Base-by-base conservation (phyloP, 495 filamentous ascomycete genomes). In the Talaromyces trachyspermus region DNA sequence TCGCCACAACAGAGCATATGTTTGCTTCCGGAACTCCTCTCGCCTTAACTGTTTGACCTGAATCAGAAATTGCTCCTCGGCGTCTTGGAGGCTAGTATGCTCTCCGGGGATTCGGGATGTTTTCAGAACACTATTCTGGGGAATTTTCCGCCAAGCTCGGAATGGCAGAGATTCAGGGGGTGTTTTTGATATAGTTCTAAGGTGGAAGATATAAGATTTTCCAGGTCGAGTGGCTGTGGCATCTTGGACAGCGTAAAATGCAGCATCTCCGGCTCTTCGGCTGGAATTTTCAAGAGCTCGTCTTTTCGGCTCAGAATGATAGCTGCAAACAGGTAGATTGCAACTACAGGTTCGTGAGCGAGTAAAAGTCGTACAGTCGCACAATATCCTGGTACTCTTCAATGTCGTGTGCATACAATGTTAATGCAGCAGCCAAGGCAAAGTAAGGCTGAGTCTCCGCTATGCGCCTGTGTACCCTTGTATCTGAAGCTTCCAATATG, bases 391-490 rank as follows among this genome's bases (percentile, higher is more conserved):
- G 80, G 61, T 94, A 95, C 38, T 84, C 85, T 62, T 91, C 80
- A 48, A 98, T 89, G 58, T 95, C 88, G 63, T 98, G 92, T 23
- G 92, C 89, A 64, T 96, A 98, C 58, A 98, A 78, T 14, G 92
- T 98, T 20, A 98, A 71, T 0, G 88, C 95, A 22, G 90, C 88
- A 5, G 85, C 77, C 12, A 97, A 72, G 5, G 94, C 94, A 64
- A 95, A 97, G 69, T 89, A 96, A 2, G 92, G 89, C 55, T 89
- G 78, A 2, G 82, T 88, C 5, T 70, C 71, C 2, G 83, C 80
- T 2, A 98, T 73, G 64, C 94, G 94, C 2, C 54, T 71, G 57
- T 71, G 79, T 15, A 97, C 69, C 24, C 65, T 66, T 1, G 79
- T 74, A 57, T 95, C 86, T 11, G 76, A 79, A 6, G 73, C 71